These are phyloP conservation scores for Letharia columbiana DNA, from an alignment of 495 filamentous ascomycete species.

Conservation along the genomic window DNA sequence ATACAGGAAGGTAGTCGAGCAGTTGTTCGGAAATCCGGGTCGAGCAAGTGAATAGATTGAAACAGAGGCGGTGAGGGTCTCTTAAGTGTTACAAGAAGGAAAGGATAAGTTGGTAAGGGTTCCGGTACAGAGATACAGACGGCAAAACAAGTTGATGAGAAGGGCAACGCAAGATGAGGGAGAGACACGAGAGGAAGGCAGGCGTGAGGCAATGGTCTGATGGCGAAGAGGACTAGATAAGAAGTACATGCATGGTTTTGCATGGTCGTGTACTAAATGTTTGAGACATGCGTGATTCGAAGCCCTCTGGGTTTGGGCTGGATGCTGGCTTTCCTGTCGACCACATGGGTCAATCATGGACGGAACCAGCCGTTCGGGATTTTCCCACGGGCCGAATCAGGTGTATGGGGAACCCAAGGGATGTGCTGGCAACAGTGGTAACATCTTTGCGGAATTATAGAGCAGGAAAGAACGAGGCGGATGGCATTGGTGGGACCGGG, in stretches of 20 bases:
- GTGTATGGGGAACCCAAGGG: background rate
- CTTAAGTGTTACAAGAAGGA: background rate
- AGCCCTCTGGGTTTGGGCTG: background rate
- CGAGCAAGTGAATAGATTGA: background rate
- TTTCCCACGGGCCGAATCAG: background rate
- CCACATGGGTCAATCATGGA: background rate
- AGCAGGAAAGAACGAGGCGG: background rate
- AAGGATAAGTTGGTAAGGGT: background rate
- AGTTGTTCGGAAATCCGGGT: background rate
- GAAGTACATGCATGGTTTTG: conserved; percentile 7
- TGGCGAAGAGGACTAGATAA: background rate
- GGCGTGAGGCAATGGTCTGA: background rate
- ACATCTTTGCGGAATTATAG: background rate
- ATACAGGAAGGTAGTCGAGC: background rate
- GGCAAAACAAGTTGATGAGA: background rate
- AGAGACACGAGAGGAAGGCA: conserved; percentile 6
- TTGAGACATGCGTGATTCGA: background rate
- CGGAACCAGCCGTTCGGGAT: background rate
- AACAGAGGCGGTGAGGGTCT: background rate
- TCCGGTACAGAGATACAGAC: background rate
- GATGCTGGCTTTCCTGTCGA: background rate
- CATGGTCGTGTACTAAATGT: background rate
- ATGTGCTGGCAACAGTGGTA: background rate
- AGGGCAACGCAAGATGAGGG: background rate
- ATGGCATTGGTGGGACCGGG: background rate